Evolutionary conservation across 2,329 filamentous ascomycete species (phyloP), one percentile per base, ranked within the genome.

Genomic region (Alternaria arborescens): DNA sequence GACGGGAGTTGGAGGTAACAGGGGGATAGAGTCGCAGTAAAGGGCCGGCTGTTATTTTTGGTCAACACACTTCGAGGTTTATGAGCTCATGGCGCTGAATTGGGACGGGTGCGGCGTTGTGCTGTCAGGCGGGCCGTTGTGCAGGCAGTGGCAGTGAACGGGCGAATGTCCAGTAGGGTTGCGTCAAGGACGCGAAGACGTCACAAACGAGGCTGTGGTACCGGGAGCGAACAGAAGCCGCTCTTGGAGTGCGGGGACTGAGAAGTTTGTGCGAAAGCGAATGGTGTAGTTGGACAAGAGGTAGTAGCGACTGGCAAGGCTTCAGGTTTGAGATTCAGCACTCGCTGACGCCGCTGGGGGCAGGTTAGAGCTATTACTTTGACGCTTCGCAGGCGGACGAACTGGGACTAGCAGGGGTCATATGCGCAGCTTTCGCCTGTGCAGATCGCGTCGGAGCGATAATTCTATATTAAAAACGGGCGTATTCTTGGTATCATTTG

Each of bases 391-490:
- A 62, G 58, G 64, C 62, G 60, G 58, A 60, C 60, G 55, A 58
- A 61, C 47, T 61, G 60, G 53, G 46, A 60, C 72, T 75, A 75
- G 71, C 70, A 67, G 56, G 68, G 70, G 64, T 71, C 12, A 32
- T 51, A 36, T 51, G 60, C 68, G 64, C 61, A 73, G 63, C 40
- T 14, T 24, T 56, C 58, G 58, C 58, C 41, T 57, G 58, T 28
- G 58, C 58, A 58, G 58, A 65, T 65, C 62, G 55, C 51, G 60
- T 55, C 62, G 63, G 69, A 67, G 64, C 61, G 66, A 67, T 65
- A 60, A 43, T 67, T 65, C 62, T 69, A 69, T 66, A 66, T 66
- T 66, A 61, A 60, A 64, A 60, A 65, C 60, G 57, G 63, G 59
- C 58, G 58, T 53, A 42, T 38, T 52, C 30, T 38, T 59, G 40